These are phyloP conservation scores for Daldinia decipiens DNA, from an alignment of 495 filamentous ascomycete genomes.

Conservation along the genomic window DNA sequence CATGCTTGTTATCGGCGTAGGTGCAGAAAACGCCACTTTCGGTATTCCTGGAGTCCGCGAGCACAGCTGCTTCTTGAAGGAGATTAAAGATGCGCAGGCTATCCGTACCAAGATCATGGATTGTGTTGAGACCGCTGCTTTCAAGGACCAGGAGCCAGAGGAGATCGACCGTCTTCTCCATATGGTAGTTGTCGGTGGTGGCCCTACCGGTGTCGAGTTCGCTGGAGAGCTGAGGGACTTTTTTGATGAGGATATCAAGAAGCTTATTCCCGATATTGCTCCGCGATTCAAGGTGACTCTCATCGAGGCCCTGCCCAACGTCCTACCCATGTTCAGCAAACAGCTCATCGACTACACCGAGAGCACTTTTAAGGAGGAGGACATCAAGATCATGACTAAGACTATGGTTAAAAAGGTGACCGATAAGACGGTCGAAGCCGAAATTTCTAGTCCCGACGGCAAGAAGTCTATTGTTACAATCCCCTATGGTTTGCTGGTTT, in stretches of 20 bases:
- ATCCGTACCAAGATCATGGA: slow-evolving; percentile 99
- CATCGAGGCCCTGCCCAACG: slow-evolving; percentile 97
- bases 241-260: slow-evolving; percentile 96
- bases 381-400: slow-evolving; percentile 95
- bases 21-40: slow-evolving; percentile 98
- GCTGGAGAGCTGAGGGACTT: slow-evolving; percentile 98
- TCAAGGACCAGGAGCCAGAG: slow-evolving; percentile 94
- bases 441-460: slow-evolving; percentile 86
- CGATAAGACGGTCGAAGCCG: slow-evolving; percentile 92
- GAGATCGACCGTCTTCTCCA: slow-evolving; percentile 94
- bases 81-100: slow-evolving; percentile 92
- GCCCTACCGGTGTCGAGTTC: slow-evolving; percentile 97
- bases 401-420: slow-evolving; percentile 99
- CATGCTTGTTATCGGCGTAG: slow-evolving; percentile 96
- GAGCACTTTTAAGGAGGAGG: slow-evolving; percentile 97
- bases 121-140: slow-evolving; percentile 96
- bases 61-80: slow-evolving; percentile 97
- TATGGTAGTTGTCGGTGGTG: slow-evolving; percentile 99
- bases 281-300: slow-evolving; percentile 96
- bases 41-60: slow-evolving; percentile 96
- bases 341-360: slow-evolving; percentile 99
- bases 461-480: slow-evolving; percentile 81
- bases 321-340: slow-evolving; percentile 98
- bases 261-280: slow-evolving; percentile 95
- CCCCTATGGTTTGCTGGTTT: slow-evolving; percentile 96